phyloP scores from a whole-genome alignment of 345 rosid species.

The Viola odorata region DNA sequence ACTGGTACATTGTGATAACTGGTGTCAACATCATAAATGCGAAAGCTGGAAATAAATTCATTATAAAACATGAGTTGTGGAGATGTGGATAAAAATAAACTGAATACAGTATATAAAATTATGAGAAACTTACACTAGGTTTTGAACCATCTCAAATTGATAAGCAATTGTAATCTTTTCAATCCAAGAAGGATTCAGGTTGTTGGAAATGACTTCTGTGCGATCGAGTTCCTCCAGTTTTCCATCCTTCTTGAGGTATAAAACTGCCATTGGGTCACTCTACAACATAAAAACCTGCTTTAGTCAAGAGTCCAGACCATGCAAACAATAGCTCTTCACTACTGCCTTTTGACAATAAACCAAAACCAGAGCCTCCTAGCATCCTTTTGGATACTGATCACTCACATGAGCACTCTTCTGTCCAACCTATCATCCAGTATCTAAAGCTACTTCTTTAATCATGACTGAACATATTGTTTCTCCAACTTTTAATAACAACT shows the following conservation, averaged over 20 bases:
- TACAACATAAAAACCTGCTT: conserved; percentile 20
- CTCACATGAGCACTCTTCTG: no score
- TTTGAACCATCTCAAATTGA: conserved; percentile 78
- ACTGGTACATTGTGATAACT: conserved; percentile 58
- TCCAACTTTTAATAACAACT: no score
- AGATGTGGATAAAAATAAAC: background rate
- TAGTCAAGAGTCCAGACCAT: background rate
- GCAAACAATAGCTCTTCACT: background rate
- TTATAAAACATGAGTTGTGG: background rate
- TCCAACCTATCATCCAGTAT: no score
- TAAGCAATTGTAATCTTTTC: conserved; percentile 53
- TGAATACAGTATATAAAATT: background rate
- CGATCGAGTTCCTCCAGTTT: conserved; percentile 75
- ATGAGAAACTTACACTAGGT: conserved; percentile 47
- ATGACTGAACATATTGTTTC: no score
- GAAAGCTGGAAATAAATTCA: conserved; percentile 39
- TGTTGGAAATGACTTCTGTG: conserved; percentile 73
- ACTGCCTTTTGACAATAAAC: background rate
- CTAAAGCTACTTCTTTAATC: no score
- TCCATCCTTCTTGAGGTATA: conserved; percentile 56
- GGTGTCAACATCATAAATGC: conserved; percentile 67
- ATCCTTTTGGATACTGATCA: background rate
- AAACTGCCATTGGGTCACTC: conserved; percentile 88
- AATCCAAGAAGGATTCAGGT: conserved; percentile 75
- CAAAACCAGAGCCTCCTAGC: background rate